Conservation (phyloP, 148 eudicot genomes). For the Rhododendron ferrugineum region DNA sequence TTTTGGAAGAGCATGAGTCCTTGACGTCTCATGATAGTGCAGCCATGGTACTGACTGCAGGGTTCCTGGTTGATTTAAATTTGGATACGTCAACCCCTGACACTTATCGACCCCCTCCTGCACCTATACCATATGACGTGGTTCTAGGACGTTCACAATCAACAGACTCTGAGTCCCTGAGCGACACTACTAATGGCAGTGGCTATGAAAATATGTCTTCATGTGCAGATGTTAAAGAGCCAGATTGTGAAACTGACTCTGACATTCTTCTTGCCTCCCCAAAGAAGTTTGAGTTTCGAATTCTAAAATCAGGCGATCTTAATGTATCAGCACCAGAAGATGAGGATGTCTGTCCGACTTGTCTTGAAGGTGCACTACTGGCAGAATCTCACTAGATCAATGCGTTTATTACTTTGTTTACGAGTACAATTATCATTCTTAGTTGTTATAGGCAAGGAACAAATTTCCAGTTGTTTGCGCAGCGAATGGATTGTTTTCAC, state of each 20-base stretch:
- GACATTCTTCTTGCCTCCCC: conserved; percentile 54
- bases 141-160: conserved; percentile 62
- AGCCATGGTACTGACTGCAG: conserved; percentile 46
- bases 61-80: conserved; percentile 57
- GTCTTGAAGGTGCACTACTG: conserved; percentile 68
- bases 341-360: conserved; percentile 85
- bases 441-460: neutral
- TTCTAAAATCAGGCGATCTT: conserved; percentile 30
- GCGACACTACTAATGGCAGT: conserved; percentile 24
- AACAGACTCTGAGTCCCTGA: conserved; percentile 18
- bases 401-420: neutral
- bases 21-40: conserved; percentile 54
- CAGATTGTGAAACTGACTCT: conserved; percentile 33
- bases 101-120: conserved; percentile 78
- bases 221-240: conserved; percentile 25
- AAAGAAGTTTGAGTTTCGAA: conserved; percentile 49
- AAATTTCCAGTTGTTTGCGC: neutral
- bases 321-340: conserved; percentile 41
- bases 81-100: conserved; percentile 76
- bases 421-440: neutral
- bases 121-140: conserved; percentile 76
- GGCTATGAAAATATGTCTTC: conserved; percentile 22
- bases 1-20: conserved; percentile 61
- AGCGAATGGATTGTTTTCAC: neutral
- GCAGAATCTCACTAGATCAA: neutral